Evolutionary conservation across 768 basidiomycete genomes (phyloP).

Genomic region (Boletellus emodensis): DNA sequence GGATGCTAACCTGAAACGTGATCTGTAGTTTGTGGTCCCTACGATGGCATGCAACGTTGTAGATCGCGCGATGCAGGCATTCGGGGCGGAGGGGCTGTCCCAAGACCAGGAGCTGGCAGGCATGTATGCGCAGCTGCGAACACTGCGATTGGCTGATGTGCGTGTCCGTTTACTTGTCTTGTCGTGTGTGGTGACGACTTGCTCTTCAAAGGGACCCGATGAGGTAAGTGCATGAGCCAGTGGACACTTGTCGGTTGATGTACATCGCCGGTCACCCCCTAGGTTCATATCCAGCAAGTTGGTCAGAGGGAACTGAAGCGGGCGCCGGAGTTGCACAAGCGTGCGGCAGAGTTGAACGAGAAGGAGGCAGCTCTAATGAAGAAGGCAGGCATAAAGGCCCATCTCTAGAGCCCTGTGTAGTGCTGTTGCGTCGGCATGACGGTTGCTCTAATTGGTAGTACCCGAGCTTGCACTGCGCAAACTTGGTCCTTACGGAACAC

Average conservation of each 20-base stretch:
- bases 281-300: constrained; percentile 95
- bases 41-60: constrained; percentile 83
- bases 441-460: too few relatives aligned
- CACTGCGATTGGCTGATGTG: constrained; percentile 85
- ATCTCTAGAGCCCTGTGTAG: constrained; percentile 34
- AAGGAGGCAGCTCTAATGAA: constrained; percentile 60
- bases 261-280: constrained; percentile 11
- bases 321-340: constrained; percentile 55
- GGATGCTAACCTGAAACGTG: not conserved
- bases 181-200: constrained; percentile 1
- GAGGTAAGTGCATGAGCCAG: constrained; percentile 44
- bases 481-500: not conserved
- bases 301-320: constrained; percentile 85
- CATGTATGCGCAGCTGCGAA: constrained; percentile 77
- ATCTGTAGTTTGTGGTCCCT: constrained; percentile 85
- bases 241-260: not conserved
- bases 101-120: constrained; percentile 83
- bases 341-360: constrained; percentile 50
- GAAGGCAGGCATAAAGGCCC: constrained; percentile 58
- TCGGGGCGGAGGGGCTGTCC: constrained; percentile 93
- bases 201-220: constrained; percentile 61
- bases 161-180: constrained; percentile 23
- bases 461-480: too few relatives aligned
- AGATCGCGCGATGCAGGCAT: constrained; percentile 94
- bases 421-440: too few relatives aligned